Evolutionary conservation across 805 yeast genomes (phyloP).

Genomic region (Myxozyma geophila): DNA sequence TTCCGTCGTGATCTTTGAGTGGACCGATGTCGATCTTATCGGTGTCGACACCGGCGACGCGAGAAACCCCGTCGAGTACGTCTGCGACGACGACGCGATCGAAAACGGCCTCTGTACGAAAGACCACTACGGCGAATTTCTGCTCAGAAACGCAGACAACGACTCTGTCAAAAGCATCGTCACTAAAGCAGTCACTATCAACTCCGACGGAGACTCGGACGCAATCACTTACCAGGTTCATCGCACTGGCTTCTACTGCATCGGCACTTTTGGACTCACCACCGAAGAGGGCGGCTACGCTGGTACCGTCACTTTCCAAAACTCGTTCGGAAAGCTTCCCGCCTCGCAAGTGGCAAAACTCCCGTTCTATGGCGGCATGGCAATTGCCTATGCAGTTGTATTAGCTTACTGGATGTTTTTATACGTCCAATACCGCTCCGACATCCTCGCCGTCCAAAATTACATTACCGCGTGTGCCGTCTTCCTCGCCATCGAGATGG

Average conservation of each 20-base stretch:
- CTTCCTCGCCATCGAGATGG: slow-evolving; percentile 80
- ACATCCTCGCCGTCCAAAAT: slow-evolving; percentile 85
- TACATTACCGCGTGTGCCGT: slow-evolving; percentile 85
- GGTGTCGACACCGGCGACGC: slow-evolving; percentile 61
- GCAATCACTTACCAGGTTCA: slow-evolving; percentile 64
- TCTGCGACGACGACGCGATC: slow-evolving; percentile 78
- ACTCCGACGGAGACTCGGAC: slow-evolving; percentile 58
- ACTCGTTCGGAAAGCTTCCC: slow-evolving; percentile 86
- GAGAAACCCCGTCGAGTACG: slow-evolving; percentile 48
- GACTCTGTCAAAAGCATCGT: slow-evolving; percentile 27
- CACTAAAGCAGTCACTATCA: slow-evolving; percentile 45
- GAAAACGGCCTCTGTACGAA: slow-evolving; percentile 58
- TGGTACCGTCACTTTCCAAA: slow-evolving; percentile 81
- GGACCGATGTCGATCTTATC: slow-evolving; percentile 69
- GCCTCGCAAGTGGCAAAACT: slow-evolving; percentile 91
- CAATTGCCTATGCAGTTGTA: slow-evolving; percentile 80
- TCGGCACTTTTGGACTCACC: slow-evolving; percentile 64
- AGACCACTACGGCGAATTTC: slow-evolving; percentile 63
- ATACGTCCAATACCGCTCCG: slow-evolving; percentile 82
- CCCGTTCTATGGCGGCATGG: slow-evolving; percentile 83
- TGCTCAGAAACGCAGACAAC: slow-evolving; percentile 48
- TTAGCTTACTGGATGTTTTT: slow-evolving; percentile 84
- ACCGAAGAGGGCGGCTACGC: slow-evolving; percentile 52
- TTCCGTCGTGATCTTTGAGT: slow-evolving; percentile 80
- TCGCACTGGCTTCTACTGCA: slow-evolving; percentile 90